phyloP scores from a whole-genome alignment of 495 filamentous ascomycete genomes.

The Letharia columbiana region DNA sequence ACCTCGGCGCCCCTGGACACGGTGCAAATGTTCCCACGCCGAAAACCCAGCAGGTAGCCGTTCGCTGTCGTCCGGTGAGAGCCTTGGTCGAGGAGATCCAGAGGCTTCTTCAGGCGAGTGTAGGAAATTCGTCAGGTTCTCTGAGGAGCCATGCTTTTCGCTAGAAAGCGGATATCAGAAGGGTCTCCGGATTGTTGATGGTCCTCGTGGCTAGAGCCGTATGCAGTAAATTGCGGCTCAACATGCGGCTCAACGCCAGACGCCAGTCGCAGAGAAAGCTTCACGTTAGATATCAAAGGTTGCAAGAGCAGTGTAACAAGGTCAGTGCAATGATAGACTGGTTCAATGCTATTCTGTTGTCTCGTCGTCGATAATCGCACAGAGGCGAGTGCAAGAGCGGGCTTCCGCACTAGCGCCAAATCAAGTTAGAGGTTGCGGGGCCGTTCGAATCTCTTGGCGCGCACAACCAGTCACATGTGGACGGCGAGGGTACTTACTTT shows the following conservation, averaged over 20 bases:
- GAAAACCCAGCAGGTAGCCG: background rate
- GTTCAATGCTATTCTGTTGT: background rate
- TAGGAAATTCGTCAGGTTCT: background rate
- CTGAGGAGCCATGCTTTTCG: background rate
- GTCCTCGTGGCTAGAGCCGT: slow-evolving; percentile 15
- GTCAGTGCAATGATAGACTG: background rate
- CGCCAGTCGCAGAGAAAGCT: background rate
- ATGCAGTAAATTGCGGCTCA: slow-evolving; percentile 11
- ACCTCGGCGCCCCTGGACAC: background rate
- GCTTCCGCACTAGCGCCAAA: slow-evolving; percentile 9
- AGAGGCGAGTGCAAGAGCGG: slow-evolving; percentile 13
- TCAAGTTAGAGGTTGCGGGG: slow-evolving; percentile 4
- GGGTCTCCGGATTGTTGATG: background rate
- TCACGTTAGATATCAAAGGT: background rate
- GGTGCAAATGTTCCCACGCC: background rate
- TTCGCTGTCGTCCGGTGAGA: background rate
- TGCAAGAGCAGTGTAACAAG: background rate
- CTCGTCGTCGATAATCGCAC: slow-evolving; percentile 11
- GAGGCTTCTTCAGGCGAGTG: background rate
- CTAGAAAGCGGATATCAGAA: background rate
- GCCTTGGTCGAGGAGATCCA: background rate
- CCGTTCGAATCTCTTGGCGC: slow-evolving; percentile 3
- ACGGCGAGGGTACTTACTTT: background rate
- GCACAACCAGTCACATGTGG: background rate
- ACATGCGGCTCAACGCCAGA: slow-evolving; percentile 10